A percentile compares a stretch with the other conserved stretches of the same genome.
phyloP scores from a whole-genome alignment of 192 early-diverging fungal species.

The Rhizophagus sp. region DNA sequence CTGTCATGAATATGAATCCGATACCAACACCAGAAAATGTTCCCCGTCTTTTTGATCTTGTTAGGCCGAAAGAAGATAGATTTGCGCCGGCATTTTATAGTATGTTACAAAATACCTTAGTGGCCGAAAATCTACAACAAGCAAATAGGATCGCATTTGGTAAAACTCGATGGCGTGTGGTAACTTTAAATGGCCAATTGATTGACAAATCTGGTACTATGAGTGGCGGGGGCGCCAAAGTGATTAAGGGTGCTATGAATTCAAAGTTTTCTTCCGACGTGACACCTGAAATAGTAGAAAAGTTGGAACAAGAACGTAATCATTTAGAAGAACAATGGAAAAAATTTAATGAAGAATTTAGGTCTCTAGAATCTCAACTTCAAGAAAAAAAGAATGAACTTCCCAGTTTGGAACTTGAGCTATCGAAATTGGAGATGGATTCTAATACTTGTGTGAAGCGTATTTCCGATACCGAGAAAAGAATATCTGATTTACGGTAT shows the following conservation, averaged over 20 bases:
- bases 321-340: constrained; percentile 53
- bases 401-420: constrained; percentile 58
- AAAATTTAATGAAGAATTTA: constrained; percentile 48
- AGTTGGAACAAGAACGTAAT: constrained; percentile 61
- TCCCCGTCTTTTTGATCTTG: constrained; percentile 88
- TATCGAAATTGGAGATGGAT: constrained; percentile 76
- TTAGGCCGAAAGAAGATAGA: constrained; percentile 70
- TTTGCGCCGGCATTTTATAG: constrained; percentile 87
- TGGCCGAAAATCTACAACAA: constrained; percentile 77
- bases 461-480: constrained; percentile 67
- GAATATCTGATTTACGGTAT: constrained; percentile 59
- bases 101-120: constrained; percentile 83
- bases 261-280: constrained; percentile 67
- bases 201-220: constrained; percentile 93
- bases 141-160: constrained; percentile 91
- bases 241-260: constrained; percentile 86
- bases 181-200: constrained; percentile 88
- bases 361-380: constrained; percentile 44
- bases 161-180: constrained; percentile 82
- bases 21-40: constrained; percentile 75
- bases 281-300: constrained; percentile 52
- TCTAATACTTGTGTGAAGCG: constrained; percentile 63
- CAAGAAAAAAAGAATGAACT: constrained; percentile 54
- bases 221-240: constrained; percentile 83
- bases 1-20: constrained; percentile 46